Conservation (phyloP, 192 early-diverging fungal genomes). For the Linnemannia exigua region DNA sequence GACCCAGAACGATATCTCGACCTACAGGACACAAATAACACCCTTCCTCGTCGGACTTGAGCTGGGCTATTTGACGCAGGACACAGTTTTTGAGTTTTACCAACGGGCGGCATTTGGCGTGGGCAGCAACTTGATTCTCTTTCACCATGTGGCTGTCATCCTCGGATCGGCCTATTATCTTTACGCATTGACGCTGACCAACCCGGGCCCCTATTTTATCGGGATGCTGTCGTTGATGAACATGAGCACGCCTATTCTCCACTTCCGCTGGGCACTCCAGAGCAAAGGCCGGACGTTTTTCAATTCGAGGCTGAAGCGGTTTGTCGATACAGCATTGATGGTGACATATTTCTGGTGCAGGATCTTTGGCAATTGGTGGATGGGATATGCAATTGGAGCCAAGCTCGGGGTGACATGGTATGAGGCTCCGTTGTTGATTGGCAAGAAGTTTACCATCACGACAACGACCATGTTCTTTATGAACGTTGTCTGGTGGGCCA, state of each 20-base stretch:
- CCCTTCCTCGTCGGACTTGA: constrained; percentile 48
- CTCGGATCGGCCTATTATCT: constrained; percentile 34
- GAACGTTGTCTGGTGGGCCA: constrained; percentile 36
- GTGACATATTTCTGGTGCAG: constrained; percentile 44
- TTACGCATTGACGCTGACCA: constrained; percentile 17
- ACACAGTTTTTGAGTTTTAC: constrained; percentile 39
- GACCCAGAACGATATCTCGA: constrained; percentile 37
- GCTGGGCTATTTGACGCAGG: constrained; percentile 37
- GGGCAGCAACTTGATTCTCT: constrained; percentile 37
- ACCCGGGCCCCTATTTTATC: constrained; percentile 37
- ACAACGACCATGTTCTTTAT: constrained; percentile 41
- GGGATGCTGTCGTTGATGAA: constrained; percentile 46
- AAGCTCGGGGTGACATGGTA: constrained; percentile 37
- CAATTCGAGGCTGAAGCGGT: constrained; percentile 23
- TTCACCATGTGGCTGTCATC: constrained; percentile 40
- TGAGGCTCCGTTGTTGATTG: constrained; percentile 24
- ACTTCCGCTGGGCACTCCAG: constrained; percentile 34
- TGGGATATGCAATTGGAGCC: constrained; percentile 22
- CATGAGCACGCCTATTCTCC: constrained; percentile 33
- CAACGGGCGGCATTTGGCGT: constrained; percentile 22
- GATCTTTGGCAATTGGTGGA: constrained; percentile 45
- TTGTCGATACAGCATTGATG: constrained; percentile 28
- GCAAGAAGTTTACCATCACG: constrained; percentile 32
- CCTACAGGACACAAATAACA: constrained; percentile 22
- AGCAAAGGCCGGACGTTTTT: constrained; percentile 26